These are phyloP conservation scores for Podospora didyma DNA, from an alignment of 495 filamentous ascomycete species.

Conservation along the genomic window DNA sequence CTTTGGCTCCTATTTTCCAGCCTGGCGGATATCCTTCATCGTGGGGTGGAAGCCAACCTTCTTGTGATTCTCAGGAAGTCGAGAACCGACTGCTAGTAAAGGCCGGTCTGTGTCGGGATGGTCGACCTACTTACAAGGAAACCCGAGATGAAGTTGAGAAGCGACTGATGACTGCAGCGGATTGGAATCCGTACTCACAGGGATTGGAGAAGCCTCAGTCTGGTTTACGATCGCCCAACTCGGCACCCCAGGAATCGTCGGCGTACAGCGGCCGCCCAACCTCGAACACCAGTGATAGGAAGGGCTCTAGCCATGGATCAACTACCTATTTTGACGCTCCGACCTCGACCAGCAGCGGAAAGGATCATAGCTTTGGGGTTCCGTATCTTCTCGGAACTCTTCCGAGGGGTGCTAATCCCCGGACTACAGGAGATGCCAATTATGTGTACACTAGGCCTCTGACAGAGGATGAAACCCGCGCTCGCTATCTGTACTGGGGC, in stretches of 20 bases:
- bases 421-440: conserved; percentile 30
- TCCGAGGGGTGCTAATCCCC: conserved; percentile 33
- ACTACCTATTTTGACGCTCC: too few species aligned
- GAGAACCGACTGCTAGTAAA: conserved; percentile 7
- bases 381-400: conserved; percentile 44
- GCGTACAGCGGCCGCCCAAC: neutral
- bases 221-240: neutral
- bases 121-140: neutral
- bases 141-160: too few species aligned
- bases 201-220: too few species aligned
- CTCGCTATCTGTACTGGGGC: conserved; percentile 50
- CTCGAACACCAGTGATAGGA: too few species aligned
- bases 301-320: too few species aligned
- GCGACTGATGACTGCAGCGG: too few species aligned
- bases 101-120: neutral
- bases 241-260: neutral
- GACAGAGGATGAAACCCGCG: conserved; percentile 45
- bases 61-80: conserved; percentile 7
- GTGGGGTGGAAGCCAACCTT: conserved; percentile 7
- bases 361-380: conserved; percentile 11
- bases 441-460: conserved; percentile 44
- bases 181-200: neutral
- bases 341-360: conserved; percentile 4
- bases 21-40: conserved; percentile 21
- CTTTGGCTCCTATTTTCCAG: conserved; percentile 27